Percentiles rank a stretch among this genome's conserved stretches.
These are phyloP conservation scores for Silene uniflora DNA, from an alignment of 148 eudicot genomes.

Conservation along the genomic window DNA sequence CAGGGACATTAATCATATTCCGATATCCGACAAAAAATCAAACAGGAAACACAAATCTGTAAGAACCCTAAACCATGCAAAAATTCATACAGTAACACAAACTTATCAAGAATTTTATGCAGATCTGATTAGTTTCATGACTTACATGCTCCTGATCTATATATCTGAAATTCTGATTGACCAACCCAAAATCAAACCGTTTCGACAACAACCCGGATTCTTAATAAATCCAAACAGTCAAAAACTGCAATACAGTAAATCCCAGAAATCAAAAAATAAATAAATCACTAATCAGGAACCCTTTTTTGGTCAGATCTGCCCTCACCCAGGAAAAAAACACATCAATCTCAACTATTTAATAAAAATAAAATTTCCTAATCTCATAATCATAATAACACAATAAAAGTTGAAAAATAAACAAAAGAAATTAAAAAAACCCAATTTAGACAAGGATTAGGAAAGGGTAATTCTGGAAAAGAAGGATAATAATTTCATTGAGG, in stretches of 20 bases:
- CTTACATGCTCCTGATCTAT: slow-evolving; percentile 55
- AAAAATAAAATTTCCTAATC: background rate
- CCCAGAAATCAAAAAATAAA: slow-evolving; percentile 3
- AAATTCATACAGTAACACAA: background rate
- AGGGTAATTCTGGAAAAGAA: slow-evolving; percentile 32
- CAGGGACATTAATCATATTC: background rate
- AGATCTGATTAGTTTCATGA: slow-evolving; percentile 26
- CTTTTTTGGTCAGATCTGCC: background rate
- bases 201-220: slow-evolving; percentile 32
- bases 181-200: slow-evolving; percentile 42
- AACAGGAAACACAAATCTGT: background rate
- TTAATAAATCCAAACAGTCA: slow-evolving; percentile 21
- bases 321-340: slow-evolving; percentile 17
- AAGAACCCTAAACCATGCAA: background rate
- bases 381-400: background rate
- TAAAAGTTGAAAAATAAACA: background rate
- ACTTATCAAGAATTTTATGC: slow-evolving; percentile 7
- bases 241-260: slow-evolving; percentile 23
- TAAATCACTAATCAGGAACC: background rate
- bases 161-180: slow-evolving; percentile 40
- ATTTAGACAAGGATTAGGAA: slow-evolving; percentile 29
- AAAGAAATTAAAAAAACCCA: slow-evolving; percentile 24
- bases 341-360: slow-evolving; percentile 12
- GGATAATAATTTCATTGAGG: background rate
- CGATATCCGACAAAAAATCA: slow-evolving; percentile 12